phyloP scores from a whole-genome alignment of 73 alveolate genomes.

The Effrenium voratum region DNA sequence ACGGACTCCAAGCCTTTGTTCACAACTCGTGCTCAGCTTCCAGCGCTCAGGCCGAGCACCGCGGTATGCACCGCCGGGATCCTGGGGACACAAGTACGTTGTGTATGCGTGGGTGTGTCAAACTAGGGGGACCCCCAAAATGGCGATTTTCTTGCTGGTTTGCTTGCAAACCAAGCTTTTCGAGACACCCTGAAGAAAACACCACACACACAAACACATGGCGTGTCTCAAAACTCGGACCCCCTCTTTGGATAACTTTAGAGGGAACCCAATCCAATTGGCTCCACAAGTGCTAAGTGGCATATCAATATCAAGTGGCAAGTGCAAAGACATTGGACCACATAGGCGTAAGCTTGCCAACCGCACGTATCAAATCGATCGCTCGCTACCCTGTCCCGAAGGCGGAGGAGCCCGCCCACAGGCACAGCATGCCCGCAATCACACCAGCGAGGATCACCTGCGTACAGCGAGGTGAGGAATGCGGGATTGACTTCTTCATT shows the following conservation, averaged over 20 bases:
- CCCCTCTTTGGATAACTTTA: no score
- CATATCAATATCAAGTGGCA: no score
- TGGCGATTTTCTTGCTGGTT: no score
- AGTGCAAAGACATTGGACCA: no score
- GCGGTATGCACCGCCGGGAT: slow-evolving; percentile 90
- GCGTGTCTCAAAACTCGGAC: neutral
- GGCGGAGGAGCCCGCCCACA: slow-evolving; percentile 85
- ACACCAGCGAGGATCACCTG: slow-evolving; percentile 14
- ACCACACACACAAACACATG: no score
- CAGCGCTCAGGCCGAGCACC: slow-evolving; percentile 52
- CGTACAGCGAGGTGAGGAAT: neutral
- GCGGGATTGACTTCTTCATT: no score
- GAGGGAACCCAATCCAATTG: no score
- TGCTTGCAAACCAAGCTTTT: no score
- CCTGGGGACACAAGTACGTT: neutral
- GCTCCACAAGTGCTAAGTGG: no score
- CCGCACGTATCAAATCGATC: no score
- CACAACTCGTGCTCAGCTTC: neutral
- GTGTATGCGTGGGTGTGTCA: neutral
- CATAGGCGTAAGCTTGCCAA: no score
- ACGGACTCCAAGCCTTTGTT: neutral
- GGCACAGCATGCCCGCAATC: slow-evolving; percentile 52
- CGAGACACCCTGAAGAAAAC: neutral
- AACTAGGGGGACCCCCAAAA: no score
- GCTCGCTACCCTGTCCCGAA: slow-evolving; percentile 57